phyloP scores from a whole-genome alignment of 2,329 filamentous ascomycete species.

The Ophiostoma montium region DNA sequence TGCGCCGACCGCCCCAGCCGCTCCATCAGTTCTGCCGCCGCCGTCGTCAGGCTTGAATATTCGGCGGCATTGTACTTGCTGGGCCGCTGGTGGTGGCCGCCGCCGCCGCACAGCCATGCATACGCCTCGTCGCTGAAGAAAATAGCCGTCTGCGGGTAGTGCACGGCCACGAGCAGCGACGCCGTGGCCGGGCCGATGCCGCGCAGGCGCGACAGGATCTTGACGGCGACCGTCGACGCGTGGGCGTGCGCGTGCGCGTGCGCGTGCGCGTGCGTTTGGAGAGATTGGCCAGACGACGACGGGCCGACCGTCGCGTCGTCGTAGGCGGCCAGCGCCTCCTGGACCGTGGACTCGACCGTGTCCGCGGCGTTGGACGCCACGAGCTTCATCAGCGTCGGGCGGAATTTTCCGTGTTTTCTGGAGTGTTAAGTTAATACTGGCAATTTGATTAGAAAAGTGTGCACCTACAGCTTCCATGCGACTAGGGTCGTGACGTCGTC shows the following conservation, averaged over 20 bases:
- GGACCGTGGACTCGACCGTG: constrained; percentile 32
- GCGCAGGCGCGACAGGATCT: constrained; percentile 43
- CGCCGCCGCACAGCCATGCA: constrained; percentile 51
- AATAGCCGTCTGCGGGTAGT: constrained; percentile 42
- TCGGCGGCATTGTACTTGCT: constrained; percentile 61
- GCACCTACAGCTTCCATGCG: constrained; percentile 57
- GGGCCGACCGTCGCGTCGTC: too few species aligned
- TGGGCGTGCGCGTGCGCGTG: not conserved
- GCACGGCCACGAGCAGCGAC: constrained; percentile 55
- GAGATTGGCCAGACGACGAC: too few species aligned
- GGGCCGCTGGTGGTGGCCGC: constrained; percentile 22
- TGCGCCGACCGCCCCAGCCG: constrained; percentile 34
- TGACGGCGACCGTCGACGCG: constrained; percentile 30
- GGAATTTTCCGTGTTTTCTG: constrained; percentile 44
- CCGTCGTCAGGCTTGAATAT: constrained; percentile 41
- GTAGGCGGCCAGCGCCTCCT: constrained; percentile 30
- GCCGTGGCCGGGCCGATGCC: constrained; percentile 72
- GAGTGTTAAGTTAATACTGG: not conserved
- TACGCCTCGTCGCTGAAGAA: constrained; percentile 77
- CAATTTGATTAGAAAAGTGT: not conserved
- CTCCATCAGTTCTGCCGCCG: constrained; percentile 27
- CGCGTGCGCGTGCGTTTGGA: too few species aligned
- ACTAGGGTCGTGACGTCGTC: constrained; percentile 46
- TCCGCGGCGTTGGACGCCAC: constrained; percentile 45
- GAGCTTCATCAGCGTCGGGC: constrained; percentile 45